Percentiles rank a stretch among this genome's conserved stretches.
Evolutionary conservation across 2,329 filamentous ascomycete genomes (phyloP).

Genomic region (Diaporthe sp.): DNA sequence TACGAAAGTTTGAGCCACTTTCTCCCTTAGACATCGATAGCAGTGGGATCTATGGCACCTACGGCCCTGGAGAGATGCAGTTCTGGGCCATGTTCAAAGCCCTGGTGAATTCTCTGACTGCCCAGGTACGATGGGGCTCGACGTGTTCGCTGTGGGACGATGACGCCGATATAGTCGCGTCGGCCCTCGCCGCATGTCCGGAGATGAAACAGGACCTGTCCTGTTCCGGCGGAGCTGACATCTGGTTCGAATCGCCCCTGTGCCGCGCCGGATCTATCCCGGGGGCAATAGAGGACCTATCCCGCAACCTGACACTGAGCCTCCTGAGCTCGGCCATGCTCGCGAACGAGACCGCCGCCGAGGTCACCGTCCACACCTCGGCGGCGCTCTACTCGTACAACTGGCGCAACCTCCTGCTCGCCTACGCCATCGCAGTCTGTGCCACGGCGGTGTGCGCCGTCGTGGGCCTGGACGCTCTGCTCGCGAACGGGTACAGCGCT

Average conservation of each 20-base stretch:
- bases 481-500: conserved; percentile 10
- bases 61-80: background rate
- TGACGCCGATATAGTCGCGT: background rate
- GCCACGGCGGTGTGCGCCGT: background rate
- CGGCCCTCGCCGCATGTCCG: background rate
- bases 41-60: background rate
- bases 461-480: background rate
- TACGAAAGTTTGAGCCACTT: background rate
- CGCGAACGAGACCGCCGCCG: background rate
- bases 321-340: background rate
- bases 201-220: background rate
- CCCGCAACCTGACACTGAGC: conserved; percentile 11
- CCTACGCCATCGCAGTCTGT: background rate
- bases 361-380: background rate
- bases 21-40: background rate
- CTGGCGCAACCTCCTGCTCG: background rate
- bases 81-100: background rate
- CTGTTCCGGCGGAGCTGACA: background rate
- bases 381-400: conserved; percentile 15
- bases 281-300: background rate
- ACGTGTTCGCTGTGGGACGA: background rate
- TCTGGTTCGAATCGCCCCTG: background rate
- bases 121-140: background rate
- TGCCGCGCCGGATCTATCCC: conserved; percentile 8
- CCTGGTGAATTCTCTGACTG: background rate